Percentiles rank a stretch among this genome's conserved stretches.
Evolutionary conservation across 176 grass and related monocot genomes (phyloP).

Genomic region (Typha latifolia): DNA sequence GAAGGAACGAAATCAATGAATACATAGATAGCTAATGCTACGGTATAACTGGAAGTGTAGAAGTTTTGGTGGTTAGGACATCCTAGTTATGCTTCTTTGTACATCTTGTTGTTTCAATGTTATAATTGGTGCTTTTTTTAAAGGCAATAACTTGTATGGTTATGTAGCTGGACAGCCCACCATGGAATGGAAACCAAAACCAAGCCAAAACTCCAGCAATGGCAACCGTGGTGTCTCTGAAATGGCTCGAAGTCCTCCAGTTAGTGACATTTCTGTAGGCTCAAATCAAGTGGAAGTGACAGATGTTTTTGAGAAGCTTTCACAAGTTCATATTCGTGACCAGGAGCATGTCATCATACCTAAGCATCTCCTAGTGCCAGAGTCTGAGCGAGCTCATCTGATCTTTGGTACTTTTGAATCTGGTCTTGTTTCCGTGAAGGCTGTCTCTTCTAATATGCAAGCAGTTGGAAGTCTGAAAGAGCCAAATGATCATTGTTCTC

Average conservation of each 20-base stretch:
- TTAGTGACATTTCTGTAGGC: conserved; percentile 13
- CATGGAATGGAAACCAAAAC: conserved; percentile 81
- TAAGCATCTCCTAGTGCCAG: conserved; percentile 64
- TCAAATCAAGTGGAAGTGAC: conserved; percentile 19
- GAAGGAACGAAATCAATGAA: no score
- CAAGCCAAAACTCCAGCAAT: conserved; percentile 29
- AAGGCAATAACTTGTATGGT: not conserved
- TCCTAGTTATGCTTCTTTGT: no score
- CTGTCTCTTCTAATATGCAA: conserved; percentile 16
- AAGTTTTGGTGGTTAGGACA: no score
- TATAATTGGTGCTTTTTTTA: not conserved
- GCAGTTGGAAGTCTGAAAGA: conserved; percentile 28
- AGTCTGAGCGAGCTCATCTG: conserved; percentile 41
- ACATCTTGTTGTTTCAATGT: not conserved
- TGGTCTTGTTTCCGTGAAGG: conserved; percentile 18
- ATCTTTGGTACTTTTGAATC: conserved; percentile 70
- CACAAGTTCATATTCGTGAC: conserved; percentile 36
- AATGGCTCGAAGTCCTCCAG: conserved; percentile 15
- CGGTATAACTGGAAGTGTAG: no score
- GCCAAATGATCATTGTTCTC: conserved; percentile 28
- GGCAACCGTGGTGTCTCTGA: conserved; percentile 13
- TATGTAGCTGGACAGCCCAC: conserved; percentile 28
- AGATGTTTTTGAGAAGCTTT: conserved; percentile 55
- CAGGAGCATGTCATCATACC: conserved; percentile 81
- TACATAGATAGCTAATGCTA: no score